Evolutionary conservation across 176 grass and related monocot species (phyloP).

Genomic region (Triticum urartu): DNA sequence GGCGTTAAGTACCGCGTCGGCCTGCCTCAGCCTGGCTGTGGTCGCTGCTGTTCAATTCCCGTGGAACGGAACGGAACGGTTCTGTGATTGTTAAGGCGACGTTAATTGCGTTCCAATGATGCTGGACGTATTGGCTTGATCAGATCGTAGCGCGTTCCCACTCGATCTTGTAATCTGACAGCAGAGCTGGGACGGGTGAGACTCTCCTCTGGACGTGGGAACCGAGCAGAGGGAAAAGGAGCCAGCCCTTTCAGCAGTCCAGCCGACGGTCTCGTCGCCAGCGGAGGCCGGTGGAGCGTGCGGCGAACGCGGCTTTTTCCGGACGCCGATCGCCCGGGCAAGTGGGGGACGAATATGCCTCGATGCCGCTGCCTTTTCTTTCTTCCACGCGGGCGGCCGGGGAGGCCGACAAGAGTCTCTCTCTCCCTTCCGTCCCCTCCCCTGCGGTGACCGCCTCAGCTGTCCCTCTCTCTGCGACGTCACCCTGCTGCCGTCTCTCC

Average conservation of each 20-base stretch:
- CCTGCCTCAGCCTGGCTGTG: not conserved
- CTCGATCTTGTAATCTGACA: not conserved
- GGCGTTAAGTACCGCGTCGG: not conserved
- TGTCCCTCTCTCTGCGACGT: not conserved
- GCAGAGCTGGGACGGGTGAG: not conserved
- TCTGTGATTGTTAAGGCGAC: not conserved
- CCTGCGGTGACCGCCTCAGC: not conserved
- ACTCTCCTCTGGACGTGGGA: not conserved
- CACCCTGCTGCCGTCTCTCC: not conserved
- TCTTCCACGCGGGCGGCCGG: not conserved
- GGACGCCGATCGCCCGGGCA: not conserved
- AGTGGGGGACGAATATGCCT: slow-evolving; percentile 13
- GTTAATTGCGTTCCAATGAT: not conserved
- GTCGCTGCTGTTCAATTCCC: not conserved
- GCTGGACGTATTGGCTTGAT: not conserved
- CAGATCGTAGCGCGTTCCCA: not conserved
- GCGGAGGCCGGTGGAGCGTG: not conserved
- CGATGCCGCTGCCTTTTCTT: not conserved
- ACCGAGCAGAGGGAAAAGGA: not conserved
- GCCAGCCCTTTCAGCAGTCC: not conserved
- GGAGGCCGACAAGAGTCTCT: not conserved
- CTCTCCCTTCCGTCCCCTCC: not conserved
- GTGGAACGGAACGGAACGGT: not conserved
- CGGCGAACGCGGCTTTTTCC: slow-evolving; percentile 2
- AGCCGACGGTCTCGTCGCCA: not conserved